Evolutionary conservation across 306 rosid genomes (phyloP), one percentile per base, ranked within the genome.

Genomic region (Betula pendula): DNA sequence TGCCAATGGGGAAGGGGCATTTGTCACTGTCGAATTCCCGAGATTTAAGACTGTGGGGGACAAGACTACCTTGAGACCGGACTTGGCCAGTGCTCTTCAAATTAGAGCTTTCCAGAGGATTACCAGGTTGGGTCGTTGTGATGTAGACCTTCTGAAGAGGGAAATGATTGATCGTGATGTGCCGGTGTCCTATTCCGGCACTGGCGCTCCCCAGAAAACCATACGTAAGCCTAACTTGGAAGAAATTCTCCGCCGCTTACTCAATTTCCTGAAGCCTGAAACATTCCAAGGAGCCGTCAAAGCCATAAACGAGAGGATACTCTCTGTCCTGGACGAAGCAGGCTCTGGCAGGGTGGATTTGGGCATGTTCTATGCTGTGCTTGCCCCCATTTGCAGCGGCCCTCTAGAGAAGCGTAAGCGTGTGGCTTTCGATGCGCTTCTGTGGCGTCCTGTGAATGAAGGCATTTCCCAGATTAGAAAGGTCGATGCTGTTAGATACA

Each of bases 231-330:
- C 99, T 19, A 92, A 76, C 55, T 84, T 96, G 82, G 99, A 96
- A 88, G 96, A 86, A 87, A 88, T 88, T 78, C 96, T 96, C 58
- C 97, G 87, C 51, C 91, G 90, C 68, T 85, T 96, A 70, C 91
- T 96, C 27, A 79, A 14, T 77, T 91, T 92, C 82, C 83, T 96
- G 19, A 96, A 92, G 89, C 98, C 99, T 0, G 98, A 96, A 78
- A 96, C 99, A 17, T 92, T 92, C 76, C 98, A 96, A 86, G 99
- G 98, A 66, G 96, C 99, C 4, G 94, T 96, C 44, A 96, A 89
- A 86, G 97, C 93, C 76, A 87, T 96, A 44, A 96, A 96, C 45
- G 98, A 92, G 90, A 91, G 98, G 86, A 82, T 96, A 70, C 98
- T 96, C 16, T 86, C 99, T 35, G 90, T 87, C 77, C 80, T 96